These are phyloP conservation scores for Cenchrus americanus DNA, from an alignment of 176 grass and related monocot species.

Conservation along the genomic window DNA sequence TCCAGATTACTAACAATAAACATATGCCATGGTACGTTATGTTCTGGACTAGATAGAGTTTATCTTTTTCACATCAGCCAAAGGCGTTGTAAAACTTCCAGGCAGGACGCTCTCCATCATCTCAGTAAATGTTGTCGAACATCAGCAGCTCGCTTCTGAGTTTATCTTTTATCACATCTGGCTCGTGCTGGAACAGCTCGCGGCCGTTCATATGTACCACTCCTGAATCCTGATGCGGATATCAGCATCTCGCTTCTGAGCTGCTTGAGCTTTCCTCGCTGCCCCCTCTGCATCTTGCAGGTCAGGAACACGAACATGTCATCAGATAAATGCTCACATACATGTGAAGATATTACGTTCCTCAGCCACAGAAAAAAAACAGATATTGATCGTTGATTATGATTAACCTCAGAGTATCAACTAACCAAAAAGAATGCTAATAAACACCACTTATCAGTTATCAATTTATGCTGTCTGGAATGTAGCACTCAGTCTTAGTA, in stretches of 20 bases:
- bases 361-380: background rate
- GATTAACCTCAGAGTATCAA: background rate
- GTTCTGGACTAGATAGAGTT: too few species aligned
- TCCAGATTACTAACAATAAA: too few species aligned
- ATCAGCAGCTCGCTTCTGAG: constrained; percentile 38
- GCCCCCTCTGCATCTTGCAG: constrained; percentile 61
- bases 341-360: background rate
- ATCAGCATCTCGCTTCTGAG: constrained; percentile 58
- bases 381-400: background rate
- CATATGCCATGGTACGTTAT: too few species aligned
- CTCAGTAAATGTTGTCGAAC: constrained; percentile 83
- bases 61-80: too few species aligned
- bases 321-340: background rate
- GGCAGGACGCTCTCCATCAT: too few species aligned
- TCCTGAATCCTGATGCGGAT: constrained; percentile 58
- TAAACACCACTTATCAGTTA: too few species aligned
- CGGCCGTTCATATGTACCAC: constrained; percentile 79
- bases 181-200: constrained; percentile 80
- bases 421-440: background rate
- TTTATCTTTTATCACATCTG: background rate
- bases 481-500: background rate
- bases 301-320: background rate
- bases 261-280: constrained; percentile 60
- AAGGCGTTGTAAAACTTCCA: too few species aligned
- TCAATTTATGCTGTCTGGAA: background rate